Evolutionary conservation across 495 filamentous ascomycete genomes (phyloP).

Genomic region (Pseudoneurospora amorphoporcata): DNA sequence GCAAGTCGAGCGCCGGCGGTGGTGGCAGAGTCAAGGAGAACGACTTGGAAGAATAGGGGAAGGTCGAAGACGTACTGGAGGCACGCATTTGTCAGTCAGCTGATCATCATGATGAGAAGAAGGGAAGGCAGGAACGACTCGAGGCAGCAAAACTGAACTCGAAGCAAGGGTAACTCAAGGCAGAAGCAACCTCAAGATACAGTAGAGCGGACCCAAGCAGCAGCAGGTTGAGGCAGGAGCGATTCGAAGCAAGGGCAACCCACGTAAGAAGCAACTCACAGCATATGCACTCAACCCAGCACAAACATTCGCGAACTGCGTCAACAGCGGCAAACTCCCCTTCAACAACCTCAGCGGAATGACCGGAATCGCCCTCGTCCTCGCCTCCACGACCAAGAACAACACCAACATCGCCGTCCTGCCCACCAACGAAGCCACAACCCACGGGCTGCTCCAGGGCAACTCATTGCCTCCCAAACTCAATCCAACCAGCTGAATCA

Average conservation of each 20-base stretch:
- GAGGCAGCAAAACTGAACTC: not conserved
- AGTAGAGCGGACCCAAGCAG: too few relatives aligned
- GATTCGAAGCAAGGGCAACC: not conserved
- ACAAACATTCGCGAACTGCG: constrained; percentile 50
- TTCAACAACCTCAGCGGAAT: constrained; percentile 49
- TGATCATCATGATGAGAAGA: not conserved
- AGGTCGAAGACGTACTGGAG: constrained; percentile 54
- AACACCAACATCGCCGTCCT: constrained; percentile 39
- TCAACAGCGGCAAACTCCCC: constrained; percentile 41
- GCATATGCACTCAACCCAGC: constrained; percentile 53
- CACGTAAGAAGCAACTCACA: constrained; percentile 27
- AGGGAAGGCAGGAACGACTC: not conserved
- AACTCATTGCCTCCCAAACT: constrained; percentile 54
- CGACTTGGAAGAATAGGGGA: constrained; percentile 54
- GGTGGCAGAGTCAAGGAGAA: constrained; percentile 50
- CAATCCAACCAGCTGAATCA: constrained; percentile 46
- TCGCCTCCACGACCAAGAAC: constrained; percentile 46
- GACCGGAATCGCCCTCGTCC: constrained; percentile 47
- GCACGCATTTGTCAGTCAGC: not conserved
- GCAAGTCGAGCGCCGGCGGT: constrained; percentile 49
- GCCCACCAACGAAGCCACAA: constrained; percentile 39
- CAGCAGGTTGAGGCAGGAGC: not conserved
- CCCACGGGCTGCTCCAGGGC: constrained; percentile 47
- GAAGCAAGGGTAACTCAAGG: not conserved
- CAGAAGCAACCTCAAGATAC: too few relatives aligned